Percentiles rank a stretch among this genome's conserved stretches.
Conservation (phyloP, 495 filamentous ascomycete genomes). For the Hypoxylon crocopeplum region DNA sequence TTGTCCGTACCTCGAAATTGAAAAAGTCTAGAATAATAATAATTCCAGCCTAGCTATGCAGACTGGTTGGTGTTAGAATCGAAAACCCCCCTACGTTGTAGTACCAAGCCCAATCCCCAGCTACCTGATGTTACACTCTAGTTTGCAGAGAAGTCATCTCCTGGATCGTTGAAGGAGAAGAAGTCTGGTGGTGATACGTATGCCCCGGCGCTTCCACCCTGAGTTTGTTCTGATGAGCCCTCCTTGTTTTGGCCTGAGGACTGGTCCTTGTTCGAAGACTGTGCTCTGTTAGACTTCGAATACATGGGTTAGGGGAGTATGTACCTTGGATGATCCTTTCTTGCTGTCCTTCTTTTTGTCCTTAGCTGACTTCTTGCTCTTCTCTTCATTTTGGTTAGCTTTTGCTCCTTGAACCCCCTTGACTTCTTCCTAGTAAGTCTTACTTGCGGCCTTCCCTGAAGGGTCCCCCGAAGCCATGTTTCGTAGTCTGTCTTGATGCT, state of each 20-base stretch:
- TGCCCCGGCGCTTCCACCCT: conserved; percentile 15
- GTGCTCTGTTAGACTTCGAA: conserved; percentile 7
- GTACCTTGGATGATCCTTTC: conserved; percentile 28
- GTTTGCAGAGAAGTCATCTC: conserved; percentile 23
- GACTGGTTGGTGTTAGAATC: too few species aligned
- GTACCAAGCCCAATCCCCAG: too few species aligned
- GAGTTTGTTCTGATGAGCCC: conserved; percentile 17
- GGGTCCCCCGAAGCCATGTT: conserved; percentile 20
- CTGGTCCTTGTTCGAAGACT: conserved; percentile 15
- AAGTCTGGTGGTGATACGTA: conserved; percentile 33
- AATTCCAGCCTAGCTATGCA: too few species aligned
- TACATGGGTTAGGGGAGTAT: not conserved
- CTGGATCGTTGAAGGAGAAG: conserved; percentile 34
- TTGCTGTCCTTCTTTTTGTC: conserved; percentile 22
- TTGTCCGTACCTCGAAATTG: too few species aligned
- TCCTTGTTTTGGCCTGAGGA: conserved; percentile 10
- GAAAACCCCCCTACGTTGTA: too few species aligned
- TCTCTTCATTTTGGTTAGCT: conserved; percentile 17
- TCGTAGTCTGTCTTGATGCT: not conserved
- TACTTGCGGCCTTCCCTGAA: conserved; percentile 18
- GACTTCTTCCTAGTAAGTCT: not conserved
- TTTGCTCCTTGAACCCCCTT: not conserved
- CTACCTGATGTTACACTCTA: not conserved
- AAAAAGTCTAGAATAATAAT: too few species aligned
- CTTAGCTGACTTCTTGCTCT: conserved; percentile 18